phyloP scores from a whole-genome alignment of 495 filamentous ascomycete genomes.

The Neurospora pannonica region DNA sequence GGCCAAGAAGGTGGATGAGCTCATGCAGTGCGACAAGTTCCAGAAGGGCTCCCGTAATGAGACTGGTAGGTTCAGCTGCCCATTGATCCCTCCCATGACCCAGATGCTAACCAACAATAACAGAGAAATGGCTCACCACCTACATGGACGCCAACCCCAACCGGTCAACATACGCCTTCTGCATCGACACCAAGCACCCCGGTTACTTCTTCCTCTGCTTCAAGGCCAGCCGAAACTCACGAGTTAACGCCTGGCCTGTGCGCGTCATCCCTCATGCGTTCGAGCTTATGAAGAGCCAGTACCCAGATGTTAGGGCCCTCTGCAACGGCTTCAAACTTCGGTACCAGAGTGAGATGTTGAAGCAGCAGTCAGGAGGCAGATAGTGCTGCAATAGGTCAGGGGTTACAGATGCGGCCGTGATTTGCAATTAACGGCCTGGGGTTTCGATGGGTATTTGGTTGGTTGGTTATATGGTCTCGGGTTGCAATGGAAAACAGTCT shows the following conservation, averaged over 20 bases:
- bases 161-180: conserved; percentile 88
- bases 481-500: not conserved
- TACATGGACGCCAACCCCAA: conserved; percentile 95
- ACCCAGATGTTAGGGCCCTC: conserved; percentile 87
- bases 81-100: not conserved
- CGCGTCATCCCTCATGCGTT: conserved; percentile 81
- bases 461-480: not conserved
- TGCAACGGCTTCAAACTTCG: conserved; percentile 71
- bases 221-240: conserved; percentile 71
- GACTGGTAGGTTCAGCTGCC: conserved; percentile 56
- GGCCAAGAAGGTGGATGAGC: conserved; percentile 95
- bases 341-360: conserved; percentile 40
- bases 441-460: not conserved
- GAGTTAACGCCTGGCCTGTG: conserved; percentile 72
- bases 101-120: conserved; percentile 21
- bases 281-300: conserved; percentile 74
- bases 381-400: conserved; percentile 1
- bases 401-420: not conserved
- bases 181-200: conserved; percentile 80
- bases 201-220: conserved; percentile 95
- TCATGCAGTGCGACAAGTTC: conserved; percentile 87
- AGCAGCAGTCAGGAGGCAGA: conserved; percentile 29
- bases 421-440: not conserved
- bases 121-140: conserved; percentile 90
- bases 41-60: conserved; percentile 69